These are phyloP conservation scores for Gleditsia sinensis DNA, from an alignment of 306 rosid genomes.

Conservation along the genomic window DNA sequence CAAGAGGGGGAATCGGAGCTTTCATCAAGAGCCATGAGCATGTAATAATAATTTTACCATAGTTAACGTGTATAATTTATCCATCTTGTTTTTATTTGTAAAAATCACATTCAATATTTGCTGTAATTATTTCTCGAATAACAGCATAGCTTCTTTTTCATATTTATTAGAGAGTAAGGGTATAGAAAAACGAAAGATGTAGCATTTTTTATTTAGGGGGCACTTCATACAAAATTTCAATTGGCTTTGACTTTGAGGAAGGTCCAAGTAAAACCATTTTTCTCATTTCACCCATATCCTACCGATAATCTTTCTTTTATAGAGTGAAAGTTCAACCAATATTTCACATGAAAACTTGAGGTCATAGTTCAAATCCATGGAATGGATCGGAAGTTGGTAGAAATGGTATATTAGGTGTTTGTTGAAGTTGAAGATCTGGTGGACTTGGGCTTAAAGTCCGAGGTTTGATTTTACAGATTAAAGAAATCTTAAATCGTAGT, in stretches of 20 bases:
- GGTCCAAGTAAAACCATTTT: not conserved
- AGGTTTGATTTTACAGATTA: too few species aligned
- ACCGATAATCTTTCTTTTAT: too few species aligned
- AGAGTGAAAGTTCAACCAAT: too few species aligned
- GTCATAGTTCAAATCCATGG: too few species aligned
- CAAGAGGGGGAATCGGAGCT: constrained; percentile 68
- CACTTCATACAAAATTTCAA: constrained; percentile 4
- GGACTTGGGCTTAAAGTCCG: too few species aligned
- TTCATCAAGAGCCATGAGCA: constrained; percentile 77
- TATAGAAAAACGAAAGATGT: constrained; percentile 16
- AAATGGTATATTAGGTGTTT: too few species aligned
- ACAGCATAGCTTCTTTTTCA: constrained; percentile 39
- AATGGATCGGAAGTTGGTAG: too few species aligned
- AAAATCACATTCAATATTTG: constrained; percentile 45
- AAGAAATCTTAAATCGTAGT: too few species aligned
- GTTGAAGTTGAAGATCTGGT: too few species aligned
- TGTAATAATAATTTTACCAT: constrained; percentile 49
- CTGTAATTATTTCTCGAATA: constrained; percentile 50
- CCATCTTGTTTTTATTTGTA: constrained; percentile 42
- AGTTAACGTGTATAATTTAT: constrained; percentile 33
- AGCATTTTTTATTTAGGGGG: constrained; percentile 34
- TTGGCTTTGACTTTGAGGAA: not conserved
- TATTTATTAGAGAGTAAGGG: constrained; percentile 19
- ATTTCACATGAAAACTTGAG: too few species aligned
- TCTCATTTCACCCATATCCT: not conserved